Percentiles rank a stretch among this genome's conserved stretches.
These are phyloP conservation scores for Rutidosis leptorrhynchoides DNA, from an alignment of 129 eudicot genomes.

Conservation along the genomic window DNA sequence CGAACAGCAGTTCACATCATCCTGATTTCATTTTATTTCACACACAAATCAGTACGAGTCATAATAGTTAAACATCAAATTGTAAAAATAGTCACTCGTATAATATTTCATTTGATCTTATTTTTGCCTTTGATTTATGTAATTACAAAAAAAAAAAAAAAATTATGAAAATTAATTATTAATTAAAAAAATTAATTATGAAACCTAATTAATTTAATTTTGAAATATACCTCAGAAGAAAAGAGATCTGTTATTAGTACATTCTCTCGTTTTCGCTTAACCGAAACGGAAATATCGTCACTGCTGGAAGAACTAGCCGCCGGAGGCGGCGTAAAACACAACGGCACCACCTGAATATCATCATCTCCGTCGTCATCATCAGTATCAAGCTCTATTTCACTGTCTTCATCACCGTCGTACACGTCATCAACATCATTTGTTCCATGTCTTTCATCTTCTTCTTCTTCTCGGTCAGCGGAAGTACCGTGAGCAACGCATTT, in stretches of 20 bases:
- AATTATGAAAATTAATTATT: background rate
- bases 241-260: background rate
- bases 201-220: background rate
- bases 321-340: constrained; percentile 25
- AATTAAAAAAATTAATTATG: background rate
- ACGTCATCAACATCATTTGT: constrained; percentile 27
- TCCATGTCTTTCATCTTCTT: constrained; percentile 13
- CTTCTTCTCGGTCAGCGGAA: constrained; percentile 19
- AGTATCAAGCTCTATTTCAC: constrained; percentile 22
- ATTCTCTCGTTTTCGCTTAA: constrained; percentile 16
- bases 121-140: too few species aligned
- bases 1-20: constrained; percentile 28
- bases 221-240: constrained; percentile 9
- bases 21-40: constrained; percentile 23
- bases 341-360: constrained; percentile 59
- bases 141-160: too few species aligned
- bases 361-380: constrained; percentile 31
- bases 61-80: background rate
- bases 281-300: background rate
- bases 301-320: constrained; percentile 10
- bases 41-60: constrained; percentile 1
- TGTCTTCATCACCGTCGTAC: constrained; percentile 32
- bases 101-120: too few species aligned
- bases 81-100: too few species aligned
- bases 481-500: constrained; percentile 36